A percentile compares a stretch with the other conserved stretches of the same genome.
Evolutionary conservation across 2,329 filamentous ascomycete species (phyloP).

Genomic region (Fusarium penzigii): DNA sequence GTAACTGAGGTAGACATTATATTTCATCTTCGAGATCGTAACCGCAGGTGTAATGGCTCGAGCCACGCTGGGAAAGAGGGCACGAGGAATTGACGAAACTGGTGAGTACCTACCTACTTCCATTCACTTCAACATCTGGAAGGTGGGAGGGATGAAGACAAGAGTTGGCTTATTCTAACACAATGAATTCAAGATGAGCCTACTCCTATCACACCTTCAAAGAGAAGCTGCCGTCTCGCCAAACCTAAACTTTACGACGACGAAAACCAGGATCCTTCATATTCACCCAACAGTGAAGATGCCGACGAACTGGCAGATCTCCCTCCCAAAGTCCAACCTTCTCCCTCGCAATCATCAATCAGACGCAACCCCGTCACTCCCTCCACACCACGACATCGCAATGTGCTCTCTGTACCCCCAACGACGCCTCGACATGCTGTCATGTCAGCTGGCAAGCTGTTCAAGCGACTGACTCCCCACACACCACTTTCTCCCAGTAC

Average conservation of each 20-base stretch:
- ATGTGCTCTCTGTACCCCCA: conserved; percentile 72
- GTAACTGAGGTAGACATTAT: conserved; percentile 13
- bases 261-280: conserved; percentile 61
- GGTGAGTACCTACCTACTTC: conserved; percentile 28
- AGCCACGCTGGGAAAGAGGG: conserved; percentile 38
- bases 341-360: conserved; percentile 32
- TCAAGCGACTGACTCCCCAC: conserved; percentile 77
- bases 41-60: conserved; percentile 32
- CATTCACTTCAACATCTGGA: neutral
- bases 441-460: conserved; percentile 71
- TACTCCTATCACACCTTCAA: conserved; percentile 39
- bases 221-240: conserved; percentile 46
- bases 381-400: conserved; percentile 74
- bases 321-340: conserved; percentile 30
- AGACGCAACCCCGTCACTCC: conserved; percentile 63
- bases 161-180: conserved; percentile 14
- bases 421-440: conserved; percentile 84
- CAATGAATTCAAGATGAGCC: conserved; percentile 18
- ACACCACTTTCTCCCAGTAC: conserved; percentile 71
- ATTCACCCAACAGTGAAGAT: conserved; percentile 41
- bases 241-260: conserved; percentile 55
- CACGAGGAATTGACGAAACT: conserved; percentile 29
- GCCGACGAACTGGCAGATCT: conserved; percentile 41
- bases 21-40: conserved; percentile 3
- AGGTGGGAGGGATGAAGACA: conserved; percentile 4